phyloP scores from a whole-genome alignment of 331 rosid genomes.

The Phaseolus coccineus region DNA sequence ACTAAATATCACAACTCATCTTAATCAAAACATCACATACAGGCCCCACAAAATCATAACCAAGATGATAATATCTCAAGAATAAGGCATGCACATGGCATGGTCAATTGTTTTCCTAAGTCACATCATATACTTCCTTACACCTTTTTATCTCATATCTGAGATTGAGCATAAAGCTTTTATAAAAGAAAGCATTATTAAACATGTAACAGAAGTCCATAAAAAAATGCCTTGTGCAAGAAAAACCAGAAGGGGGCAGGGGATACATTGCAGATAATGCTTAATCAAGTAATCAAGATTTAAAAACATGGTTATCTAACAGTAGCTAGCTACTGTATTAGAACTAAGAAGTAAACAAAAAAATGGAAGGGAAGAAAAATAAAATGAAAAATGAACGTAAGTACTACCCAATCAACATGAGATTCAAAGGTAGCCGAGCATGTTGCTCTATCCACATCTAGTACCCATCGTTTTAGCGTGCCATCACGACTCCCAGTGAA shows the following conservation, averaged over 20 bases:
- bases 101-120: not conserved
- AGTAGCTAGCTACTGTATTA: not conserved
- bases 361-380: constrained; percentile 29
- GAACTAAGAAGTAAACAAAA: not conserved
- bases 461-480: constrained; percentile 86
- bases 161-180: constrained; percentile 29
- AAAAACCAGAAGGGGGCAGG: not conserved
- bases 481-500: constrained; percentile 99
- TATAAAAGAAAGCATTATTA: not conserved
- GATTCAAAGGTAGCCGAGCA: constrained; percentile 96
- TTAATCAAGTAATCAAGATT: constrained; percentile 36
- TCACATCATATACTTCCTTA: not conserved
- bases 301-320: constrained; percentile 3
- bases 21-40: not conserved
- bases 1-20: constrained; percentile 13
- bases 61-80: constrained; percentile 20
- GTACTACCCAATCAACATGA: constrained; percentile 96
- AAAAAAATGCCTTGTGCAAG: not conserved
- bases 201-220: constrained; percentile 11
- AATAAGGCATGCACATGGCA: constrained; percentile 9
- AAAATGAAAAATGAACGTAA: not conserved
- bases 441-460: constrained; percentile 72
- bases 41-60: constrained; percentile 8
- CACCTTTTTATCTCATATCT: constrained; percentile 19
- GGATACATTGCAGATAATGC: constrained; percentile 14